A percentile compares a stretch with the other conserved stretches of the same genome.
These are phyloP conservation scores for Erythrobasidium hasegawianum DNA, from an alignment of 1,284 basidiomycete species.

Conservation along the genomic window DNA sequence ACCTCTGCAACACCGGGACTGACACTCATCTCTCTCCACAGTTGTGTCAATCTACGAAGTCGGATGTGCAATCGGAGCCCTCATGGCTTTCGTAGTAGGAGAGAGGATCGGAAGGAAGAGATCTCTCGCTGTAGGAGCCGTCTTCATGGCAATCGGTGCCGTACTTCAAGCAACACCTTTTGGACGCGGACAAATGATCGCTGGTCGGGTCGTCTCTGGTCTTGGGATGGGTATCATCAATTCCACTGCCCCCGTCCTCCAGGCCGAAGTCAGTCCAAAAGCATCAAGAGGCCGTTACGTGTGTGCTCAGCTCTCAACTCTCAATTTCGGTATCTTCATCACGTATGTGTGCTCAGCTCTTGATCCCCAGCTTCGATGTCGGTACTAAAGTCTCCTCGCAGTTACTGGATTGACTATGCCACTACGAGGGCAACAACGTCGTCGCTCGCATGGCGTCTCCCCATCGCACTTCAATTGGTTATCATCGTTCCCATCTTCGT, in stretches of 20 bases:
- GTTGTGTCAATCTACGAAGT: slow-evolving; percentile 49
- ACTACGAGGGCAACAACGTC: slow-evolving; percentile 37
- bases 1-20: not conserved
- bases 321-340: slow-evolving; percentile 48
- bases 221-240: slow-evolving; percentile 45
- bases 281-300: slow-evolving; percentile 47
- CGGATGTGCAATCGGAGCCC: slow-evolving; percentile 45
- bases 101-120: slow-evolving; percentile 45
- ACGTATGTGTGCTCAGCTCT: too few relatives aligned
- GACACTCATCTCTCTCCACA: not conserved
- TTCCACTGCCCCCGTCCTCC: slow-evolving; percentile 47
- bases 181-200: slow-evolving; percentile 44
- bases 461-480: slow-evolving; percentile 40
- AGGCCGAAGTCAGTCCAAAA: slow-evolving; percentile 47
- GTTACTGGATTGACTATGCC: slow-evolving; percentile 46
- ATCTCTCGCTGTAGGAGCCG: slow-evolving; percentile 44
- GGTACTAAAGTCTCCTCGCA: too few relatives aligned
- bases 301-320: slow-evolving; percentile 46
- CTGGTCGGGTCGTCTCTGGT: slow-evolving; percentile 37
- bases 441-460: slow-evolving; percentile 35
- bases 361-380: too few relatives aligned
- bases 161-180: slow-evolving; percentile 45
- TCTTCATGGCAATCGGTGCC: slow-evolving; percentile 46
- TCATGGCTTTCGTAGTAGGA: slow-evolving; percentile 45
- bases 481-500: slow-evolving; percentile 42